Evolutionary conservation across 208 protist genomes (phyloP).

Genomic region (Zelonia costaricensis): DNA sequence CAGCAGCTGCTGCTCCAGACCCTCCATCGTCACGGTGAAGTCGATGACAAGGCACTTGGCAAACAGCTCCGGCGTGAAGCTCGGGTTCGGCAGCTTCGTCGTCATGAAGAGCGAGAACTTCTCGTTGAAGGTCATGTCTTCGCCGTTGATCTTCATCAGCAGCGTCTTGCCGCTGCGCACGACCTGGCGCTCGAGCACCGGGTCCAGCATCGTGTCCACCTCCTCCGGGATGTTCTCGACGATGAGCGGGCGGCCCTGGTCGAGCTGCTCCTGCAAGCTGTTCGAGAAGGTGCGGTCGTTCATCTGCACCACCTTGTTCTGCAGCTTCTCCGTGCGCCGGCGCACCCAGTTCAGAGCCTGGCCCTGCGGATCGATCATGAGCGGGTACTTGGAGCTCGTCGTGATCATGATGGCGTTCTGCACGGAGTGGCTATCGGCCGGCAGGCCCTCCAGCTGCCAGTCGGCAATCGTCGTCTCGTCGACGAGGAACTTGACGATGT

Average conservation of each 20-base stretch:
- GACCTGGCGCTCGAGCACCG: conserved; percentile 97
- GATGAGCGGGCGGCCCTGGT: conserved; percentile 89
- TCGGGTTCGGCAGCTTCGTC: conserved; percentile 98
- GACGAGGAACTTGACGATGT: conserved; percentile 96
- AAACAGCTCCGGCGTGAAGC: conserved; percentile 98
- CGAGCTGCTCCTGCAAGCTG: conserved; percentile 95
- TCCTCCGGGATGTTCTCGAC: conserved; percentile 98
- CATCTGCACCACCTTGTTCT: conserved; percentile 92
- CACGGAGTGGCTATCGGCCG: conserved; percentile 98
- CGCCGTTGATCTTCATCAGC: conserved; percentile 92
- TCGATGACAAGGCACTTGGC: conserved; percentile 98
- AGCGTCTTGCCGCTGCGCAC: conserved; percentile 77
- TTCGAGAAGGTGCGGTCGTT: conserved; percentile 94
- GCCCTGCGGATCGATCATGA: conserved; percentile 98
- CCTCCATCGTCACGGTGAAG: conserved; percentile 99
- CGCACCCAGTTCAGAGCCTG: conserved; percentile 98
- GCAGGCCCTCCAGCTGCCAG: conserved; percentile 98
- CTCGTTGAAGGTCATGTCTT: conserved; percentile 94
- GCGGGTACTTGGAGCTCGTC: conserved; percentile 94
- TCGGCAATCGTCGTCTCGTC: conserved; percentile 96
- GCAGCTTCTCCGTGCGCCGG: conserved; percentile 75
- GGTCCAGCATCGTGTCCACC: conserved; percentile 98
- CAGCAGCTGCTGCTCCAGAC: conserved; percentile 97
- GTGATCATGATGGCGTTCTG: conserved; percentile 99
- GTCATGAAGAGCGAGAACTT: conserved; percentile 97